These are phyloP conservation scores for Cladophialophora chaetospira DNA, from an alignment of 2,329 filamentous ascomycete genomes.

Conservation along the genomic window DNA sequence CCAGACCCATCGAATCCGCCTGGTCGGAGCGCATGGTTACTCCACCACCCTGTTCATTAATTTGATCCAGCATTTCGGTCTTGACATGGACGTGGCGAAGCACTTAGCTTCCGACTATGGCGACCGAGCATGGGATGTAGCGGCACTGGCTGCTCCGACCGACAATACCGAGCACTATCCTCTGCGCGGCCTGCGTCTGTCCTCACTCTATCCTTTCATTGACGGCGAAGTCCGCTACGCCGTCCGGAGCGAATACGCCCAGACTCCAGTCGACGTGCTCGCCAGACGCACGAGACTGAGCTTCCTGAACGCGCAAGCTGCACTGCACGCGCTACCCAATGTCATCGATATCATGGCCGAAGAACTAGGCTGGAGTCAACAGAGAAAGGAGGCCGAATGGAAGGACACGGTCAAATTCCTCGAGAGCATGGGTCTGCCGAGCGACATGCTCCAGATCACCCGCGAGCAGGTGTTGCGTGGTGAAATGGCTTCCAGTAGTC, in stretches of 20 bases:
- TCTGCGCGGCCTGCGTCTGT: conserved; percentile 77
- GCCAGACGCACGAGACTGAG: conserved; percentile 81
- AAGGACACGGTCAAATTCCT: conserved; percentile 64
- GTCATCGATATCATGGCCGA: conserved; percentile 88
- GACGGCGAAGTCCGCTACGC: conserved; percentile 91
- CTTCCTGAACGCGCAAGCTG: conserved; percentile 88
- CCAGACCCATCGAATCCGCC: conserved; percentile 78
- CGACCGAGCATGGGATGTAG: conserved; percentile 89
- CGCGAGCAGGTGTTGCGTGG: conserved; percentile 54
- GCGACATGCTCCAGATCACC: conserved; percentile 56
- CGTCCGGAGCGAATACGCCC: conserved; percentile 84
- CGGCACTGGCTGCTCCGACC: conserved; percentile 75
- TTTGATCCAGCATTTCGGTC: conserved; percentile 86
- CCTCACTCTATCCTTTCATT: conserved; percentile 83
- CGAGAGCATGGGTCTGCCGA: conserved; percentile 63
- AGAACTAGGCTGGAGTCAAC: conserved; percentile 75
- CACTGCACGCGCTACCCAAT: conserved; percentile 78
- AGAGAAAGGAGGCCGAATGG: conserved; percentile 78
- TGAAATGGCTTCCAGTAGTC: conserved; percentile 6
- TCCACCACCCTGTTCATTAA: conserved; percentile 93
- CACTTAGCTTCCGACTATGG: conserved; percentile 86
- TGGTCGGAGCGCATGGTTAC: conserved; percentile 83
- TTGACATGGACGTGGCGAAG: conserved; percentile 89
- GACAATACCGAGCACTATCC: conserved; percentile 71
- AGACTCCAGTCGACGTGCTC: conserved; percentile 85